phyloP scores from a whole-genome alignment of 1,139 yeast species.

The Pneumocystis wakefieldiae region DNA sequence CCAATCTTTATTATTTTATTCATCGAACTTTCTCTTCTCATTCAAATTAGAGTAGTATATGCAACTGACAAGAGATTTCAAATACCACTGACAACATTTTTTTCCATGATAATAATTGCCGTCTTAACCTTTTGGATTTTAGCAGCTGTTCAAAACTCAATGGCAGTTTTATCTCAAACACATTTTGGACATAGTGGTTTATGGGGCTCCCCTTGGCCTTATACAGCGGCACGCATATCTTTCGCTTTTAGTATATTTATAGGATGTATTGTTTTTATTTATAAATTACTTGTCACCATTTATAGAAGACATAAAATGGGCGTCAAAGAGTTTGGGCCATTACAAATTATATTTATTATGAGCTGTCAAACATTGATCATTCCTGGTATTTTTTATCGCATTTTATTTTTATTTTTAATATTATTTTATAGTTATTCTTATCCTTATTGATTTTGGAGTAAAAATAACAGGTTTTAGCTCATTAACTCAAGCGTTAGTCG shows the following conservation, averaged over 20 bases:
- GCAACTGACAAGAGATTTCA: slow-evolving; percentile 34
- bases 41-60: slow-evolving; percentile 59
- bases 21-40: slow-evolving; percentile 50
- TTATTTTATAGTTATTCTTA: slow-evolving; percentile 35
- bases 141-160: slow-evolving; percentile 25
- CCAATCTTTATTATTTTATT: slow-evolving; percentile 43
- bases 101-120: slow-evolving; percentile 33
- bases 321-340: slow-evolving; percentile 60
- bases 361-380: slow-evolving; percentile 65
- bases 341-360: slow-evolving; percentile 69
- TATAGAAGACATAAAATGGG: slow-evolving; percentile 63
- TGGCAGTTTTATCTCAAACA: background rate
- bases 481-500: slow-evolving; percentile 34
- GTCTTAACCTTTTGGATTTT: slow-evolving; percentile 43
- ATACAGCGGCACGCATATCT: slow-evolving; percentile 32
- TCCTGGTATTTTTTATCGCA: slow-evolving; percentile 42
- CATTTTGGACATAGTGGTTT: slow-evolving; percentile 15
- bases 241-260: slow-evolving; percentile 55
- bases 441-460: slow-evolving; percentile 23
- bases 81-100: slow-evolving; percentile 30
- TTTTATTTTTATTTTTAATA: background rate
- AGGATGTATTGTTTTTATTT: slow-evolving; percentile 42
- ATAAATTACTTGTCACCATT: slow-evolving; percentile 53
- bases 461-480: slow-evolving; percentile 26
- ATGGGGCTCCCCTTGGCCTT: slow-evolving; percentile 17